Evolutionary conservation across 371 early-diverging fungal genomes (phyloP).

Genomic region (Mortierella sp.): DNA sequence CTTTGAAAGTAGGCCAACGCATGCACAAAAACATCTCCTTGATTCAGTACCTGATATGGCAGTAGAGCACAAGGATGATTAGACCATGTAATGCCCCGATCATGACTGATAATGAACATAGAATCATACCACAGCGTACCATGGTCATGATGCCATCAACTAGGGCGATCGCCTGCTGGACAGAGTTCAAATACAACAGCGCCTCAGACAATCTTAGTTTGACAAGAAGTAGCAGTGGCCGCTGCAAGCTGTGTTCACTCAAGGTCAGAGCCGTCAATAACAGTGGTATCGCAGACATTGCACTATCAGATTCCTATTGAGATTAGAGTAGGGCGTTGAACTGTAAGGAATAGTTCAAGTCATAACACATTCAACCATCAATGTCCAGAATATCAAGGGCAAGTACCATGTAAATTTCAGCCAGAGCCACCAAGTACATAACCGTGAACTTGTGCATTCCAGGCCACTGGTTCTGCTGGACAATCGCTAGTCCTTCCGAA

Average conservation of each 20-base stretch:
- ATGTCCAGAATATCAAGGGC: not conserved
- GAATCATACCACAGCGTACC: too few relatives aligned
- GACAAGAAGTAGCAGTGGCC: conserved; percentile 34
- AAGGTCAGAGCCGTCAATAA: conserved; percentile 28
- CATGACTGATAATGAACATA: too few relatives aligned
- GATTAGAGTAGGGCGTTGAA: not conserved
- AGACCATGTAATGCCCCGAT: too few relatives aligned
- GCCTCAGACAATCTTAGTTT: conserved; percentile 37
- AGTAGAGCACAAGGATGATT: too few relatives aligned
- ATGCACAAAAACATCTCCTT: conserved; percentile 38
- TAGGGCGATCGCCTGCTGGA: conserved; percentile 23
- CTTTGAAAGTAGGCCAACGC: conserved; percentile 34
- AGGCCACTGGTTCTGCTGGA: conserved; percentile 36
- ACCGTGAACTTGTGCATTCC: conserved; percentile 28
- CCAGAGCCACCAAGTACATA: conserved; percentile 34
- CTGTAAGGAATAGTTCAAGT: too few relatives aligned
- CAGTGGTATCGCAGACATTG: conserved; percentile 31
- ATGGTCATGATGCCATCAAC: conserved; percentile 28
- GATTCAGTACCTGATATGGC: conserved; percentile 21
- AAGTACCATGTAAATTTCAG: conserved; percentile 39
- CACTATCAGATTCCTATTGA: conserved; percentile 28
- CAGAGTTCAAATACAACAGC: conserved; percentile 21
- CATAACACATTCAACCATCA: too few relatives aligned
- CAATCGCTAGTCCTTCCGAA: conserved; percentile 27
- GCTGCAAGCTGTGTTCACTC: conserved; percentile 29